phyloP scores from a whole-genome alignment of 2,329 filamentous ascomycete species.

The Pyrenophora teres region DNA sequence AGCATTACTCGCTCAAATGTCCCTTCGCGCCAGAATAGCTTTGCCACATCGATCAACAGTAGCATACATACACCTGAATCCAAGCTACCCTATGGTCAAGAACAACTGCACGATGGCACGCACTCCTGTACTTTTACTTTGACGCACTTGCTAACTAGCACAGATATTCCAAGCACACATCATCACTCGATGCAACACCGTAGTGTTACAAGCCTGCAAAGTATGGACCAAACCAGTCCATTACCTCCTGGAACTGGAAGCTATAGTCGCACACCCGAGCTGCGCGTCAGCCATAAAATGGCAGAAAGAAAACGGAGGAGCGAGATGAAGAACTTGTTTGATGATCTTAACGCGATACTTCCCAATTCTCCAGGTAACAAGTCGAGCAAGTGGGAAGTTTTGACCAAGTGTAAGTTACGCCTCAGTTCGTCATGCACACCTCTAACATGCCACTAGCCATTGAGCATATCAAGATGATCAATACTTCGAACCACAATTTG shows the following conservation, averaged over 20 bases:
- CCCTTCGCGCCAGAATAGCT: conserved; percentile 74
- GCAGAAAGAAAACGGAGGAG: conserved; percentile 82
- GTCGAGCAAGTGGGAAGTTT: conserved; percentile 86
- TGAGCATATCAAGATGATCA: conserved; percentile 54
- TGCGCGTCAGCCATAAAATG: conserved; percentile 82
- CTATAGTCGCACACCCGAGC: conserved; percentile 80
- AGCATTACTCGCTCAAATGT: conserved; percentile 56
- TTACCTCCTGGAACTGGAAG: conserved; percentile 65
- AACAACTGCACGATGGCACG: conserved; percentile 69
- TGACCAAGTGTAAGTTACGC: conserved; percentile 73
- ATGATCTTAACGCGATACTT: conserved; percentile 76
- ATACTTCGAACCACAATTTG: conserved; percentile 46
- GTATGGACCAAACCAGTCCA: conserved; percentile 62
- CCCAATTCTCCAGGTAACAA: conserved; percentile 82
- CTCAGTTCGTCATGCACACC: conserved; percentile 1
- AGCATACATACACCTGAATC: conserved; percentile 80
- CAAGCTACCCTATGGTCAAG: conserved; percentile 71
- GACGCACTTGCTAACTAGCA: conserved; percentile 27
- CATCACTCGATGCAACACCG: conserved; percentile 79
- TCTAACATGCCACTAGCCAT: conserved; percentile 48
- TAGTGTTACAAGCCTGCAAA: conserved; percentile 68
- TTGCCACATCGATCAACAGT: conserved; percentile 77
- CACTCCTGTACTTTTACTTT: conserved; percentile 13
- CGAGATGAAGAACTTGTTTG: conserved; percentile 88
- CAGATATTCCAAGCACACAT: conserved; percentile 59